Conservation (phyloP, 163 green algal genomes). For the Scenedesmus sp. region DNA sequence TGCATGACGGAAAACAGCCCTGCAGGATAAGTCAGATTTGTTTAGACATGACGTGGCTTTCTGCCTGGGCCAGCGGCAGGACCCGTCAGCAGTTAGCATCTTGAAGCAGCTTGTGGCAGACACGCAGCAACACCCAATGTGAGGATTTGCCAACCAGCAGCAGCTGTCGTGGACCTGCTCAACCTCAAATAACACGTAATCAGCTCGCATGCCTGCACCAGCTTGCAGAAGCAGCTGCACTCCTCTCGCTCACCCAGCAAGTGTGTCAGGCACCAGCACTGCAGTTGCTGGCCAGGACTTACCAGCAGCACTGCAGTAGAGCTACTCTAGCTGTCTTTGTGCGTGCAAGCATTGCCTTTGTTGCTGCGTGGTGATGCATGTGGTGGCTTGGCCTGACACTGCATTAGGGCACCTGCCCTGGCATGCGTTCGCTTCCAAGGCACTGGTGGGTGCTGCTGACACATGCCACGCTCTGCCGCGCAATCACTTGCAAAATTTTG, state of each 20-base stretch:
- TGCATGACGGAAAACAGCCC: too few species aligned
- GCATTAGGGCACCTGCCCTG: too few species aligned
- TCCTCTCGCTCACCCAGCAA: too few species aligned
- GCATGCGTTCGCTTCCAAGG: too few species aligned
- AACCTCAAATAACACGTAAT: too few species aligned
- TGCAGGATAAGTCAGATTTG: slow-evolving; percentile 85
- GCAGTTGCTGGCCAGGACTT: background rate
- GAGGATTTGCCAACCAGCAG: slow-evolving; percentile 37
- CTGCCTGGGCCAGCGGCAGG: slow-evolving; percentile 92
- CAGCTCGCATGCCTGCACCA: background rate
- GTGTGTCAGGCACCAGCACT: background rate
- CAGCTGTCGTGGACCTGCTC: background rate
- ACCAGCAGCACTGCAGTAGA: too few species aligned
- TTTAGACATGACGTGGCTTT: slow-evolving; percentile 96
- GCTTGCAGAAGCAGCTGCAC: too few species aligned
- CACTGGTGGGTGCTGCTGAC: too few species aligned
- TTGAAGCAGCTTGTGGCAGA: slow-evolving; percentile 83
- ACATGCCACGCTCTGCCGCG: background rate
- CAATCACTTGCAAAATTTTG: background rate
- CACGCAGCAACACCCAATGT: slow-evolving; percentile 86
- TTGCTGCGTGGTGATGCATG: too few species aligned
- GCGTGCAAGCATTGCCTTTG: too few species aligned
- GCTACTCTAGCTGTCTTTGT: too few species aligned
- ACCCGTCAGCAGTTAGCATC: slow-evolving; percentile 75
- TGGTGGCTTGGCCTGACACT: too few species aligned